Evolutionary conservation across 176 grass and related monocot genomes (phyloP), one percentile per base, ranked within the genome.

Genomic region (Bonia amplexicaulis): DNA sequence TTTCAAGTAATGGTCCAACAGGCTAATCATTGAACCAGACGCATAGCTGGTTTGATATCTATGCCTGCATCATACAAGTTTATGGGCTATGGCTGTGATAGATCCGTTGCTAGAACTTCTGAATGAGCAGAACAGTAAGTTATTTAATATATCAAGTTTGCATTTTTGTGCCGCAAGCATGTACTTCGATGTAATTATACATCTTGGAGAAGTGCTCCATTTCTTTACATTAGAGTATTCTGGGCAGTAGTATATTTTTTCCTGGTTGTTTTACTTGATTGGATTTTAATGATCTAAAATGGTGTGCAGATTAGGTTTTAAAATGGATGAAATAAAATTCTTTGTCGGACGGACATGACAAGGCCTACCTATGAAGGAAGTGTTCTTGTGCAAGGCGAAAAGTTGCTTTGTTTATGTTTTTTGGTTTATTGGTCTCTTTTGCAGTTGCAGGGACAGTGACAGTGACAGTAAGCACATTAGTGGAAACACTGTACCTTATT

Each of bases 251-350:
- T 39, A 65, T 78, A 27, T 45, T 89, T 80, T 60, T 82, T 71
- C 29, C 49, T 67, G 11, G 12, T 55, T 58, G 6, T 73, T 71
- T 68, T 70, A 57, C 40, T 52, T 54, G 33, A 66, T 47, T 47
- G 52, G 40, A 85, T 85, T 85, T 62, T 85, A 89, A 85, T 74
- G 5, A 80, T 85, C 49, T 89, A 80, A 75, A 89, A 80, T 89
- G 87, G 82, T 89, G 69, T 89, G 87, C 82, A 89, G 87, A 80
- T 89, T 89, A 85, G 76, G 87, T 89, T 89, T 80, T n/a, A 80
- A 85, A 88, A 85, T 76, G 87, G 82, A 60, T 39, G 69, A 85
- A 85, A 69, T 80, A 69, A 58, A 88, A 89, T 75, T 85, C 76
- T 80, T 75, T 80, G 73, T 58, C 12, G 61, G 87, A 42, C 6